A percentile compares a stretch with the other conserved stretches of the same genome.
phyloP scores from a whole-genome alignment of 169 alveolate genomes.

The Cryptosporidium viatorum region DNA sequence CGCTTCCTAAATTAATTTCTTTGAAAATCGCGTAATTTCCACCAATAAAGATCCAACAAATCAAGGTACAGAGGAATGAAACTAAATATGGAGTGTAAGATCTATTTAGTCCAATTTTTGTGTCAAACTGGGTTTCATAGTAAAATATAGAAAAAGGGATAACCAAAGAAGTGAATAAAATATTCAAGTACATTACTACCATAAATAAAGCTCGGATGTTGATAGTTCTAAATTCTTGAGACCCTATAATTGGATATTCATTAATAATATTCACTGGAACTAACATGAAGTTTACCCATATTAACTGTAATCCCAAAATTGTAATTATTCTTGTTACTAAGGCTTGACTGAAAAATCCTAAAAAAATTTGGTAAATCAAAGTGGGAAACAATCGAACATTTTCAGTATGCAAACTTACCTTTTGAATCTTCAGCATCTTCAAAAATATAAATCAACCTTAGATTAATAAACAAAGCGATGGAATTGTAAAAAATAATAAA shows the following conservation, averaged over 20 bases:
- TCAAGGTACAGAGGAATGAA: not conserved
- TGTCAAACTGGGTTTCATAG: slow-evolving; percentile 55
- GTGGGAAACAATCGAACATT: not conserved
- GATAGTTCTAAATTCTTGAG: slow-evolving; percentile 6
- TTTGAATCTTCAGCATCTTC: slow-evolving; percentile 66
- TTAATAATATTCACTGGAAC: slow-evolving; percentile 62
- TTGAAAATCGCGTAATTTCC: slow-evolving; percentile 47
- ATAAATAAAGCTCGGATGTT: slow-evolving; percentile 12
- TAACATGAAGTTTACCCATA: slow-evolving; percentile 48
- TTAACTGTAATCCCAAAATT: slow-evolving; percentile 44
- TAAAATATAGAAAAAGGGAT: slow-evolving; percentile 54
- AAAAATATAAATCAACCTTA: slow-evolving; percentile 43
- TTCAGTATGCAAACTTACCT: slow-evolving; percentile 26
- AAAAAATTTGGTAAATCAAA: not conserved
- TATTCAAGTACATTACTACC: slow-evolving; percentile 6
- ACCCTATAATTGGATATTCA: slow-evolving; percentile 55
- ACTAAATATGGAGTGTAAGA: slow-evolving; percentile 38
- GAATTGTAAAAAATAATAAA: slow-evolving; percentile 48
- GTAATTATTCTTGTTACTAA: slow-evolving; percentile 18
- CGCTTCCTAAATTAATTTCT: not conserved
- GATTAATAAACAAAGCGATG: slow-evolving; percentile 30
- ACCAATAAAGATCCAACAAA: slow-evolving; percentile 29
- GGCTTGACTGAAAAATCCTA: slow-evolving; percentile 38
- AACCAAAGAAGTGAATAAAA: slow-evolving; percentile 20
- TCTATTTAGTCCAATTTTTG: slow-evolving; percentile 29